phyloP scores from a whole-genome alignment of 2,329 filamentous ascomycete genomes.

The Aspergillus sp. region DNA sequence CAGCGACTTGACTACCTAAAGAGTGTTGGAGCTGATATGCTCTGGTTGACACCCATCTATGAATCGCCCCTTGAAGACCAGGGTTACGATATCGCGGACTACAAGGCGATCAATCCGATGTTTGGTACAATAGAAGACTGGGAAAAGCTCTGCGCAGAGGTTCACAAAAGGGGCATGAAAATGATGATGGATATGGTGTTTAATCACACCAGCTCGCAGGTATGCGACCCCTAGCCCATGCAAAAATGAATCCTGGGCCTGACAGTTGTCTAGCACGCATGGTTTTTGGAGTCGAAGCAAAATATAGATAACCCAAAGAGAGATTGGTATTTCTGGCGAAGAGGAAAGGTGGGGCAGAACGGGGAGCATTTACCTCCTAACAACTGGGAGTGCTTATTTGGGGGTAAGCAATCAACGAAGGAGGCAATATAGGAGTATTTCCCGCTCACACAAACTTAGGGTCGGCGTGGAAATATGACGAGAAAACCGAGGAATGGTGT shows the following conservation, averaged over 20 bases:
- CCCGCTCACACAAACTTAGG: conserved; percentile 1
- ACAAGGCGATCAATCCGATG: conserved; percentile 33
- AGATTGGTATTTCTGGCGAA: conserved; percentile 55
- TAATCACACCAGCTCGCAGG: conserved; percentile 30
- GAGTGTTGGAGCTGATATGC: conserved; percentile 38
- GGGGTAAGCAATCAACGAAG: background rate
- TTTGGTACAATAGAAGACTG: conserved; percentile 37
- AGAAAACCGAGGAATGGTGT: conserved; percentile 61
- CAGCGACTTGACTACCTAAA: conserved; percentile 53
- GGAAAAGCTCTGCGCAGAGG: conserved; percentile 30
- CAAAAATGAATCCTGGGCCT: background rate
- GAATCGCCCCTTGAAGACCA: conserved; percentile 44
- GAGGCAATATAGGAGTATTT: background rate
- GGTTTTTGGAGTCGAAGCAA: conserved; percentile 54
- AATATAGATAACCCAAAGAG: conserved; percentile 47
- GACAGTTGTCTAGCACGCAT: conserved; percentile 43
- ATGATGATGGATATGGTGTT: conserved; percentile 37
- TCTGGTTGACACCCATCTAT: conserved; percentile 38
- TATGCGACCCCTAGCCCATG: background rate
- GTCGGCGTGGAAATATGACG: conserved; percentile 52
- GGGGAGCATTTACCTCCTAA: conserved; percentile 62
- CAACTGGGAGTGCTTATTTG: conserved; percentile 64
- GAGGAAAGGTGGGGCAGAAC: conserved; percentile 41
- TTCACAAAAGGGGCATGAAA: conserved; percentile 31
- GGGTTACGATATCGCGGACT: conserved; percentile 36